phyloP scores from a whole-genome alignment of 2,329 filamentous ascomycete species.

The Fusarium dimerum region DNA sequence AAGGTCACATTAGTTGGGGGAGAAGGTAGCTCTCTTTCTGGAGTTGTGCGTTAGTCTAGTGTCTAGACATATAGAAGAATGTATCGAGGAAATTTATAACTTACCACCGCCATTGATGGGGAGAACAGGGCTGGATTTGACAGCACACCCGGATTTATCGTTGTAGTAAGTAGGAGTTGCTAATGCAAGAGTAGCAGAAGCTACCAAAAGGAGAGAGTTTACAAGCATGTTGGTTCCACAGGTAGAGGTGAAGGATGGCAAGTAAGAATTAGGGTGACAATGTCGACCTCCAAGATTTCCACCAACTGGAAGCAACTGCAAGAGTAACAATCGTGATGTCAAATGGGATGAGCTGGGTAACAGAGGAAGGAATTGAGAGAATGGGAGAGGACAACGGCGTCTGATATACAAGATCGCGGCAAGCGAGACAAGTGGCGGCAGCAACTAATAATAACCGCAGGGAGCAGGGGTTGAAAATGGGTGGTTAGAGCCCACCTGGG shows the following conservation, averaged over 20 bases:
- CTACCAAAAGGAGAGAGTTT: constrained; percentile 36
- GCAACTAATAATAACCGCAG: constrained; percentile 33
- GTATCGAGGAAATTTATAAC: constrained; percentile 13
- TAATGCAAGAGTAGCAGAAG: constrained; percentile 35
- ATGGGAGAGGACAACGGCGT: constrained; percentile 12
- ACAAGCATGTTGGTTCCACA: constrained; percentile 32
- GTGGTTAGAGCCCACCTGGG: constrained; percentile 26
- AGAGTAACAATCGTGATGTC: constrained; percentile 4
- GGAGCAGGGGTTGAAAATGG: constrained; percentile 21
- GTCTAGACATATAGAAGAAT: not conserved
- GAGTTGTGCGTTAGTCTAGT: constrained; percentile 13
- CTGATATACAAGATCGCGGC: constrained; percentile 22
- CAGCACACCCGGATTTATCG: constrained; percentile 19
- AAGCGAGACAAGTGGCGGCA: constrained; percentile 19
- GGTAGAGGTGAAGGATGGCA: constrained; percentile 8
- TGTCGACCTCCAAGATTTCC: constrained; percentile 18
- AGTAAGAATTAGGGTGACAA: constrained; percentile 4
- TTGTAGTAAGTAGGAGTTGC: constrained; percentile 29
- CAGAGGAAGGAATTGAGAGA: not conserved
- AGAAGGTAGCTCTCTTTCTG: constrained; percentile 46
- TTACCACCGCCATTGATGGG: constrained; percentile 42
- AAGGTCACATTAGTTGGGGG: constrained; percentile 42
- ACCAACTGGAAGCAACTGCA: constrained; percentile 13
- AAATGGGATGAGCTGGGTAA: constrained; percentile 4
- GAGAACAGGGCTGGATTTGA: constrained; percentile 30